Base-by-base conservation (phyloP, 345 rosid species). In the Hibiscus trionum region DNA sequence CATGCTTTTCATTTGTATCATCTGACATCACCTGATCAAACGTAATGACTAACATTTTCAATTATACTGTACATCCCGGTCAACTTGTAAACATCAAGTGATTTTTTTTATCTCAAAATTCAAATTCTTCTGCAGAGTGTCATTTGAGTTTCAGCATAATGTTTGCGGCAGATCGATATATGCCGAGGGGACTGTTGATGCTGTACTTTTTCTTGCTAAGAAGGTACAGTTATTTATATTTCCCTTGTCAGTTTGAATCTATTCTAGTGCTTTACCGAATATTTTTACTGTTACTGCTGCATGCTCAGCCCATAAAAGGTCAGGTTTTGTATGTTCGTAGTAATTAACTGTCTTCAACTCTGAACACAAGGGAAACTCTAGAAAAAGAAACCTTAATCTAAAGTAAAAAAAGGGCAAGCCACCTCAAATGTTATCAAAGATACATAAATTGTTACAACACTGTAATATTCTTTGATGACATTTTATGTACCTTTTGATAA, bases 81-180 rank as follows among this genome's bases (percentile, higher is more conserved):
- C 12, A 66, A 46, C 60, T 63, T n/a, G 15, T 26, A 31, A 46
- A 35, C 73, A 69, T 65, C 44, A n/a, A 78, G 66, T 47, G 47
- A 49, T 57, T 56, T 52, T 4, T 57, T 1, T 69, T 60, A 39
- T 9, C 10, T 46, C 2, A 37, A 39, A 73, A 68, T 12, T 29
- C 31, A 69, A 47, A 57, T 73, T 29, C 60, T 17, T 67, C 16
- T 75, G 80, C 88, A 90, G 96, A 62, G 98, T 95, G 63, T 90
- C 99, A 10, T 89, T 95, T 12, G 99, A 95, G 84, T 90, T 95
- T 82, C 99, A 95, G 80, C 99, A 95, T 76, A 95, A 95, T 74
- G 98, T 95, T 35, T 90, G 98, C 42, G 97, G 99, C 26, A 80
- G 98, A 84, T 95, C 97, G 4, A 91, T 92, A 71, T 95, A 95